Base-by-base conservation (phyloP, 2,329 filamentous ascomycete genomes). In the Colletotrichum acutatum region DNA sequence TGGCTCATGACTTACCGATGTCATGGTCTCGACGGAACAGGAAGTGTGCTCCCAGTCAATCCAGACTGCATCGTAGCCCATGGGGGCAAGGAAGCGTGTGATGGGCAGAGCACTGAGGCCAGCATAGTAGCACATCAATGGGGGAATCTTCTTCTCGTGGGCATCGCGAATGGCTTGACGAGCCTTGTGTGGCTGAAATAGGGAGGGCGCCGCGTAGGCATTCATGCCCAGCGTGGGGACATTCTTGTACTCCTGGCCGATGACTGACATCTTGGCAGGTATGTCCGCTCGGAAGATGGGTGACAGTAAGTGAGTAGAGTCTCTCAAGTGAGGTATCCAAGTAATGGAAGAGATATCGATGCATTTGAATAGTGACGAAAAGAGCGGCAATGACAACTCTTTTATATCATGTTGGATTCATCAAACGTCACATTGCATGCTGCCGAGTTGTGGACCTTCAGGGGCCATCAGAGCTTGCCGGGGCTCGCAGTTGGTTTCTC, bases 1-100 rank as follows among this genome's bases (percentile, higher is more conserved):
- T 24, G 3, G 34, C 4, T 8, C 16, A 30, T 14, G 22, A 63
- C 62, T 32, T 54, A 74, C 71, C 56, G 53, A 82, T 1, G 84
- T 87, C 85, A 87, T 87, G n/a, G 85, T 87, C 78, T 87, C 85
- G 30, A 86, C 81, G 65, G 83, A 82, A 75, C 83, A 86, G 3
- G 84, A 77, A 8, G 79, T 80, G 77, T 87, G 85, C 76, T 87
- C 86, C 85, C 84, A 86, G 79, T 87, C 85, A 70, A 87, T 82
- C 81, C 83, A 86, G 0, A 85, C 80, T 9, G 79, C 72, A 72
- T 87, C 86, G 64, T 79, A 86, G 2, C 83, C 83, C 66, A 87
- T 78, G 12, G 83, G 82, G 3, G 86, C 84, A 19, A 84, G 75
- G 61, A 84, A 78, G 30, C 85, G 83, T 2, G 82, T 81, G 14